Evolutionary conservation across 2,329 filamentous ascomycete genomes (phyloP).

Genomic region (Aspergillus cejpii): DNA sequence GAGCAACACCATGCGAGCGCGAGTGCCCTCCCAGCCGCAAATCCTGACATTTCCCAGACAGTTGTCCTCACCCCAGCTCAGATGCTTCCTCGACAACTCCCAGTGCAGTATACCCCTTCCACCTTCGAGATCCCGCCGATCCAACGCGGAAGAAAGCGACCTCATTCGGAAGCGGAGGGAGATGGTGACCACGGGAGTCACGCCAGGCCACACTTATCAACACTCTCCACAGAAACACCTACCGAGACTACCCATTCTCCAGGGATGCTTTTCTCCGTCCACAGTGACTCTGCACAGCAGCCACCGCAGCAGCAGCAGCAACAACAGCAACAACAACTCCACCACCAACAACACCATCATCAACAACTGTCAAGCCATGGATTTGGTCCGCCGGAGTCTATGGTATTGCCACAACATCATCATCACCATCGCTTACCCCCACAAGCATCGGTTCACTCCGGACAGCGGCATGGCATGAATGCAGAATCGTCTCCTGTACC

Average conservation of each 20-base stretch:
- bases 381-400: slow-evolving; percentile 37
- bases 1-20: slow-evolving; percentile 39
- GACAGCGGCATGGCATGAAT: slow-evolving; percentile 55
- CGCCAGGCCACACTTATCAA: slow-evolving; percentile 28
- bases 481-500: slow-evolving; percentile 37
- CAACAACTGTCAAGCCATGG: slow-evolving; percentile 25
- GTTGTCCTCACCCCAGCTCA: slow-evolving; percentile 30
- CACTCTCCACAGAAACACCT: slow-evolving; percentile 28
- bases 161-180: slow-evolving; percentile 28
- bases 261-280: slow-evolving; percentile 33
- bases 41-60: slow-evolving; percentile 27
- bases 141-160: slow-evolving; percentile 32
- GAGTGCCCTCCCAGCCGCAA: slow-evolving; percentile 29
- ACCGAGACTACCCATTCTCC: slow-evolving; percentile 28
- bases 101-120: slow-evolving; percentile 31
- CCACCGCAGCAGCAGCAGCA: background rate
- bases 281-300: slow-evolving; percentile 26
- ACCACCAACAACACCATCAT: slow-evolving; percentile 7
- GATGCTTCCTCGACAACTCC: slow-evolving; percentile 31
- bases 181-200: slow-evolving; percentile 22
- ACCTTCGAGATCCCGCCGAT: slow-evolving; percentile 29
- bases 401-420: slow-evolving; percentile 54
- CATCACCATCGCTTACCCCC: slow-evolving; percentile 77
- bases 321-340: background rate
- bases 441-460: slow-evolving; percentile 60